Evolutionary conservation across 331 rosid species (phyloP), one percentile per base, ranked within the genome.

Genomic region (Spiraea crenata): DNA sequence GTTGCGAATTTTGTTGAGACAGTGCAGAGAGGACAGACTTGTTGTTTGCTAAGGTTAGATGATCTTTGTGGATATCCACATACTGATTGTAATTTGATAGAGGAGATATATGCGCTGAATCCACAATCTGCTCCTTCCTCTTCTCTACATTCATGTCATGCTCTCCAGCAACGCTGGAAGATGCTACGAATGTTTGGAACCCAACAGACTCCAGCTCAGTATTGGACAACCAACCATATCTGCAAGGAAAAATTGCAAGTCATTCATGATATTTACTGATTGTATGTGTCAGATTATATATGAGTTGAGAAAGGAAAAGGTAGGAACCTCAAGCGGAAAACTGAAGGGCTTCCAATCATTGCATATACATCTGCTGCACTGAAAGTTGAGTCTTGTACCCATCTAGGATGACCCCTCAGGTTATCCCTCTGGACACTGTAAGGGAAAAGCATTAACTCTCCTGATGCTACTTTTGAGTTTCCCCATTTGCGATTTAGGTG

Each of bases 401-500:
- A 95, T 75, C 91, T 95, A 69, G 74, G 95, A 80, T 74, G 79
- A 70, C 76, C 83, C 67, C 74, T 74, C 77, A 81, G 77, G 76
- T 82, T 86, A 72, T 95, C 92, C 66, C 84, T 85, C 81, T 86
- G 96, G 64, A 71, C 80, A 74, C 76, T 80, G 74, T 87, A 86
- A 59, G 97, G 97, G 78, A 89, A 86, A 82, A 95, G 95, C 90
- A 84, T 72, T 70, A 95, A 67, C 83, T 86, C 96, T 85, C 99
- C 99, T 72, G 76, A 63, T 71, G 99, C 99, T 51, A 84, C 81
- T 77, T 85, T 89, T 8, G 99, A 91, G 81, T 71, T 85, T n/a
- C 99, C 99, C 99, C 99, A 95, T 81, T 95, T 95, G 61, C 97
- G 95, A 81, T 82, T 89, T 69, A 95, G 89, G 82, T 91, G 99